Evolutionary conservation across 106 monocot species (phyloP).

Genomic region (Amphibolis antarctica): DNA sequence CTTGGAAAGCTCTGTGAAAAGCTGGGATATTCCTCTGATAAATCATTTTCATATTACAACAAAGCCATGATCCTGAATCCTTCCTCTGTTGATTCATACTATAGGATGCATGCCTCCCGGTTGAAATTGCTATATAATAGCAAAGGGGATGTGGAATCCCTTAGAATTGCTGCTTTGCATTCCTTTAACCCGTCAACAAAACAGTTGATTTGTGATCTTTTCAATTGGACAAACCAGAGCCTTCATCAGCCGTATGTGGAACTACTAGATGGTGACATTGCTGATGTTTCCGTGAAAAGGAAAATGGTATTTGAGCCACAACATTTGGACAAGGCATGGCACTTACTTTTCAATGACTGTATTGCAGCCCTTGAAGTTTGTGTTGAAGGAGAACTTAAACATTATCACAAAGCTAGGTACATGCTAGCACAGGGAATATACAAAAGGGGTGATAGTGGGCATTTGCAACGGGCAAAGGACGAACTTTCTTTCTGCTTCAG

Average conservation of each 20-base stretch:
- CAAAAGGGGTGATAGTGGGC: conserved; percentile 50
- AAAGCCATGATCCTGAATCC: conserved; percentile 68
- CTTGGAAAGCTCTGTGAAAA: conserved; percentile 96
- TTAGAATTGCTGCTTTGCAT: conserved; percentile 61
- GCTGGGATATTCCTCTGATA: conserved; percentile 49
- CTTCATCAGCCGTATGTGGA: conserved; percentile 15
- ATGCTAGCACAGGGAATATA: conserved; percentile 72
- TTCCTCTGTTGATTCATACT: conserved; percentile 87
- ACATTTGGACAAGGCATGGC: conserved; percentile 63
- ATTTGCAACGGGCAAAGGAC: conserved; percentile 75
- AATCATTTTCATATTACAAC: conserved; percentile 72
- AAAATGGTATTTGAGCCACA: conserved; percentile 24
- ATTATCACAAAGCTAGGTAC: conserved; percentile 93
- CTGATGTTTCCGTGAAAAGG: conserved; percentile 21
- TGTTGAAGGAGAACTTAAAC: conserved; percentile 90
- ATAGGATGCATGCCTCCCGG: conserved; percentile 88
- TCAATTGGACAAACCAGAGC: conserved; percentile 37
- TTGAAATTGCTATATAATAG: conserved; percentile 79
- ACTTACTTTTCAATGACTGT: conserved; percentile 76
- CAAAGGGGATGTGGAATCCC: conserved; percentile 40
- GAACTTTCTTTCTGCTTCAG: conserved; percentile 97
- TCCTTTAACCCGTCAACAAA: conserved; percentile 52
- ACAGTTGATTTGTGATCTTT: conserved; percentile 33
- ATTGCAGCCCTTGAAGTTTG: conserved; percentile 61
- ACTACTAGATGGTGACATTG: conserved; percentile 9